Evolutionary conservation across 371 early-diverging fungal genomes (phyloP).

Genomic region (Rhizomucor miehei): DNA sequence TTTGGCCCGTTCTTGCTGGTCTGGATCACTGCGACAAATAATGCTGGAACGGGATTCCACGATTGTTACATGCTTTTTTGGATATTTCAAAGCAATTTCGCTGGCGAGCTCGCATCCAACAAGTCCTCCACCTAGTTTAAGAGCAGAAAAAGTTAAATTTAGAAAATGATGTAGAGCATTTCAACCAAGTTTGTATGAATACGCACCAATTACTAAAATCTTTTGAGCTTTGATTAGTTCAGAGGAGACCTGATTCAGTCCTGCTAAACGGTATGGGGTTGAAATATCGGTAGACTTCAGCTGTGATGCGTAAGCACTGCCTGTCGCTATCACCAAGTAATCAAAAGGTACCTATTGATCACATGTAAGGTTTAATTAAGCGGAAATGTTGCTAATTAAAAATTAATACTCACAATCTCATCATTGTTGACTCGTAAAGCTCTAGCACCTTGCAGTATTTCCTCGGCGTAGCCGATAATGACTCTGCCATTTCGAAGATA

Average conservation of each 20-base stretch:
- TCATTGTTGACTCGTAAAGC: constrained; percentile 24
- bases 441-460: constrained; percentile 25
- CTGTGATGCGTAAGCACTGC: constrained; percentile 55
- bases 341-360: constrained; percentile 27
- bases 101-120: constrained; percentile 67
- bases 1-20: constrained; percentile 44
- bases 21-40: constrained; percentile 30
- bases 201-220: constrained; percentile 47
- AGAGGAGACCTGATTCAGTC: constrained; percentile 24
- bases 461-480: constrained; percentile 39
- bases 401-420: constrained; percentile 16
- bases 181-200: too few relatives aligned
- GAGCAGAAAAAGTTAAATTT: too few relatives aligned
- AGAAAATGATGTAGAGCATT: too few relatives aligned
- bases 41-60: constrained; percentile 43
- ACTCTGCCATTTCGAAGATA: constrained; percentile 44
- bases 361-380: constrained; percentile 1
- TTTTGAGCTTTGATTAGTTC: constrained; percentile 55
- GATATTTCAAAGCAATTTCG: constrained; percentile 49
- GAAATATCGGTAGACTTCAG: constrained; percentile 48
- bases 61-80: constrained; percentile 52
- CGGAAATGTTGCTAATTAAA: background rate
- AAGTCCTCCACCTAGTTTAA: constrained; percentile 59
- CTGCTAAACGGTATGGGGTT: constrained; percentile 28
- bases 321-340: constrained; percentile 70